Conservation (phyloP, 1,284 basidiomycete genomes). For the Pterulicium gracile region DNA sequence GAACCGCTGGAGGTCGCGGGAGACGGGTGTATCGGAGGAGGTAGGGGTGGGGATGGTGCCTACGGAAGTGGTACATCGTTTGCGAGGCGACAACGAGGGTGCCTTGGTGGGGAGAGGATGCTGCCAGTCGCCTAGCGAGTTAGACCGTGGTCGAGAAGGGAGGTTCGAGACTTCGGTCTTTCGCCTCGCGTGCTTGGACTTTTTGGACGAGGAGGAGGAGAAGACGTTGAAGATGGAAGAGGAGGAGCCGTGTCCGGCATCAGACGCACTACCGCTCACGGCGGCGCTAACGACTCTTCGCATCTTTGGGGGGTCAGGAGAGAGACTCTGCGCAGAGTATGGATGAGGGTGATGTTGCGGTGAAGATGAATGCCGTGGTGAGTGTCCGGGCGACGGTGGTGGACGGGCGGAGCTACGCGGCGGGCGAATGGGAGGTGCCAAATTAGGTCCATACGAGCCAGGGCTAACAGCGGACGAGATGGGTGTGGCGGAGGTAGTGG, state of each 20-base stretch:
- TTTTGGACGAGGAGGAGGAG: background rate
- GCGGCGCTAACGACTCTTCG: too few species aligned
- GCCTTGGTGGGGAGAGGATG: conserved; percentile 2
- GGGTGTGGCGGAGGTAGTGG: conserved; percentile 5
- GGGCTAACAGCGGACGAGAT: conserved; percentile 6
- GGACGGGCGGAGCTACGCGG: conserved; percentile 13
- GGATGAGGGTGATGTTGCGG: conserved; percentile 11
- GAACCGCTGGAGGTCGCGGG: background rate
- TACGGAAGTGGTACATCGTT: too few species aligned
- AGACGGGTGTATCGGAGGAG: background rate
- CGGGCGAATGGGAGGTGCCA: conserved; percentile 7
- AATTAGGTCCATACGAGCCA: conserved; percentile 3
- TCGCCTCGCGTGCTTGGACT: background rate
- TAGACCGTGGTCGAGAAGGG: background rate
- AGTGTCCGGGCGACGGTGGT: conserved; percentile 11
- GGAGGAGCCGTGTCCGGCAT: too few species aligned
- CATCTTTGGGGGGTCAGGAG: too few species aligned
- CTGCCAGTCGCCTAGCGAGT: conserved; percentile 4
- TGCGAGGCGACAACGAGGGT: background rate
- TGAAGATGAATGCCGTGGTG: conserved; percentile 13
- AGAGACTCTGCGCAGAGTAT: too few species aligned
- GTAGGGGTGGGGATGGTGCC: too few species aligned
- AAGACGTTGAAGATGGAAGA: background rate
- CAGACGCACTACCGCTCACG: background rate
- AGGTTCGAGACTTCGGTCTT: background rate